These are phyloP conservation scores for Abeoforma whisleri DNA, from an alignment of 78 protist species.

Conservation along the genomic window DNA sequence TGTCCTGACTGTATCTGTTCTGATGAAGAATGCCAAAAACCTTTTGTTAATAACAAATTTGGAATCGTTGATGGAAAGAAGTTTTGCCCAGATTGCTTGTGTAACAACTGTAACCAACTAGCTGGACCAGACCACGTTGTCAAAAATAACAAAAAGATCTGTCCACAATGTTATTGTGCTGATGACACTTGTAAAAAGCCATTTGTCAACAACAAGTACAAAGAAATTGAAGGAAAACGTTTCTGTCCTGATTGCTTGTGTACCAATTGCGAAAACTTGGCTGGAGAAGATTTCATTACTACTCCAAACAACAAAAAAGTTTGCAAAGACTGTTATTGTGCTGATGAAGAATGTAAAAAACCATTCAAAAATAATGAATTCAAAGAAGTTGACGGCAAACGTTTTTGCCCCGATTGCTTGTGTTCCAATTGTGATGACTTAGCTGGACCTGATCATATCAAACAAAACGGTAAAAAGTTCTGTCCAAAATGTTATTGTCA, in stretches of 20 bases:
- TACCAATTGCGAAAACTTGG: neutral
- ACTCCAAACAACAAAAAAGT: conserved; percentile 5
- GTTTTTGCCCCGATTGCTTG: conserved; percentile 33
- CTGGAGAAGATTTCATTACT: neutral
- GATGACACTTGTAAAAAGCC: conserved; percentile 23
- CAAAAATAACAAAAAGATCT: conserved; percentile 13
- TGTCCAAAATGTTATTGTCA: conserved; percentile 24
- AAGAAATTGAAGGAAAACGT: conserved; percentile 34
- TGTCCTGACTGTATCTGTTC: conserved; percentile 33
- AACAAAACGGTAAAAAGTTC: conserved; percentile 25
- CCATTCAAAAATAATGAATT: neutral
- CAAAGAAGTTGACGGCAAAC: conserved; percentile 34
- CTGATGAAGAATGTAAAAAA: neutral
- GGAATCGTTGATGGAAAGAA: conserved; percentile 18
- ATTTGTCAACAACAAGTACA: conserved; percentile 36
- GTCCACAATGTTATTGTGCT: conserved; percentile 24
- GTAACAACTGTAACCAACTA: conserved; percentile 8
- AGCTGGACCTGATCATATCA: neutral
- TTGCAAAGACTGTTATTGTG: conserved; percentile 20
- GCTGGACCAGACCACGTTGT: conserved; percentile 17
- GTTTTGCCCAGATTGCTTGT: conserved; percentile 43
- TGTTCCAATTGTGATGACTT: neutral
- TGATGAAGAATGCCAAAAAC: conserved; percentile 24
- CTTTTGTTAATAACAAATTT: conserved; percentile 14
- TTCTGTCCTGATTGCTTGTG: conserved; percentile 37